Base-by-base conservation (phyloP, 2,329 filamentous ascomycete species). In the Orbilia brochopaga region DNA sequence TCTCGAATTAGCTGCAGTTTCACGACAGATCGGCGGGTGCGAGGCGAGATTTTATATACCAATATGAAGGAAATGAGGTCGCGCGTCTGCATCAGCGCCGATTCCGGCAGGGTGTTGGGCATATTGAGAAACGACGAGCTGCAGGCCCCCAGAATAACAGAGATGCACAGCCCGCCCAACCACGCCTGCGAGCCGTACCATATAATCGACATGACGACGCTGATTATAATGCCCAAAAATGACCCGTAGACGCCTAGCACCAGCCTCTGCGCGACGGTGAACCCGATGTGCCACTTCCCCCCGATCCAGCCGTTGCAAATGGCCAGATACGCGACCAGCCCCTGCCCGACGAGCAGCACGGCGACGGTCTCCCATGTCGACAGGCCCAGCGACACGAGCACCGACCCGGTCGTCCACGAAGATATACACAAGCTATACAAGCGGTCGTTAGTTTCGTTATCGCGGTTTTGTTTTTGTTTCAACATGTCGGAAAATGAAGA, bases 301-400 rank as follows among this genome's bases (percentile, higher is more conserved):
- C 67, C 67, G 10, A 72, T 72, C 67, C 67, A 72, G 13, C 67
- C 67, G 17, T 72, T 72, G 60, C 67, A 65, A 17, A 72, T 55
- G n/a, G 67, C 67, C 32, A 72, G 60, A 53, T 72, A 72, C 13
- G 67, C 67, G 19, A 72, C 67, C 13, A 72, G 50, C 11, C 67
- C 56, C 56, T 72, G 67, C 7, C 60, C 67, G 11, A 72, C 55
- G 1, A 72, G 44, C 6, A 72, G 37, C 8, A 72, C 67, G 32
- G 59, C 60, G 21, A 72, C 67, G n/a, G 67, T 72, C 27, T 72
- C 67, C 67, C 67, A 72, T 52, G 67, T 72, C 27, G 67, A 72
- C 13, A 72, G 56, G 32, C 67, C 67, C 10, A 72, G 37, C 5
- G 60, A 65, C 10, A 72, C 67, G 46, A 72, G 67, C 8, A 72